Conservation (phyloP, 176 grass and related monocot genomes). For the Lolium rigidum region DNA sequence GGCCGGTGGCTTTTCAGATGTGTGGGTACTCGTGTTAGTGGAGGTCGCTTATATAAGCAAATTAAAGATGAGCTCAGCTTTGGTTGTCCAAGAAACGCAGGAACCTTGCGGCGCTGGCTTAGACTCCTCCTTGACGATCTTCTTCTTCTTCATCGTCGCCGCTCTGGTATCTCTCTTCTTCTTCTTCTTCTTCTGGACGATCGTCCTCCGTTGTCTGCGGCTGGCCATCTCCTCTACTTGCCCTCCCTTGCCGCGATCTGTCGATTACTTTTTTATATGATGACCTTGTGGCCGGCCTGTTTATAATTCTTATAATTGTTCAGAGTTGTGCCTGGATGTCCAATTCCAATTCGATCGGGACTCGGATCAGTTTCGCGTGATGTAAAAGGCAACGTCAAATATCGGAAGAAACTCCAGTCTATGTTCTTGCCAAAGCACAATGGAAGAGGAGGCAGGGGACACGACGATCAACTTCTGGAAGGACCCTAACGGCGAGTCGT, state of each 20-base stretch:
- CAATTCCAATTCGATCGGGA: neutral
- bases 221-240: neutral
- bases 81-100: neutral
- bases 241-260: neutral
- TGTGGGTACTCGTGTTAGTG: too few species aligned
- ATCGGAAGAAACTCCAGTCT: neutral
- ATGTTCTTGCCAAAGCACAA: neutral
- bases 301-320: neutral
- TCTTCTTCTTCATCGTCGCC: constrained; percentile 6
- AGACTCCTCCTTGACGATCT: neutral
- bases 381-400: neutral
- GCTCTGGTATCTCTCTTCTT: neutral
- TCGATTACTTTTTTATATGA: neutral
- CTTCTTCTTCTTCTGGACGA: neutral
- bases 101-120: neutral
- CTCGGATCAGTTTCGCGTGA: neutral
- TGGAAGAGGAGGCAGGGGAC: neutral
- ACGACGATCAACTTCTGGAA: constrained; percentile 4
- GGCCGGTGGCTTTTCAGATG: too few species aligned
- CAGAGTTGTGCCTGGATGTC: neutral
- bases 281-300: neutral
- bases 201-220: neutral
- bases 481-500: constrained; percentile 10
- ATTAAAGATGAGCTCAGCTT: too few species aligned
- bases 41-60: too few species aligned